Conservation (phyloP, 176 grass and related monocot genomes). For the Triticum monococcum region DNA sequence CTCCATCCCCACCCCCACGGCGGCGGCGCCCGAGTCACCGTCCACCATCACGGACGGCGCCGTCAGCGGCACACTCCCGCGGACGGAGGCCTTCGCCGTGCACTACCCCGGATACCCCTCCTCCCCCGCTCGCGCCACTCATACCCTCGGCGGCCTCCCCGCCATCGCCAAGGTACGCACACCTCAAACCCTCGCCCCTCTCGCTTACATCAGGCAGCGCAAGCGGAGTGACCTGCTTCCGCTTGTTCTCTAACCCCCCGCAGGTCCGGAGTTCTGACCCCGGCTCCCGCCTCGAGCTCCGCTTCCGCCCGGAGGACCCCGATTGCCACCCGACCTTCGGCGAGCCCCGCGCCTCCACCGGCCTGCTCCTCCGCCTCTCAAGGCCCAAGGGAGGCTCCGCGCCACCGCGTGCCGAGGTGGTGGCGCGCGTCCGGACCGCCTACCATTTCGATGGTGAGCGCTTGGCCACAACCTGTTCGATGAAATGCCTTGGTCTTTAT, state of each 20-base stretch:
- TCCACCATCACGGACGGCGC: slow-evolving; percentile 54
- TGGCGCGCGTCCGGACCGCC: slow-evolving; percentile 58
- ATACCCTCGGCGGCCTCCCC: slow-evolving; percentile 63
- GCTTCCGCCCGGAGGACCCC: slow-evolving; percentile 82
- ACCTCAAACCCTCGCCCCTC: neutral
- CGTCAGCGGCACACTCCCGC: slow-evolving; percentile 55
- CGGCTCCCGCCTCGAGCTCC: slow-evolving; percentile 52
- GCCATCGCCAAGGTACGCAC: slow-evolving; percentile 55
- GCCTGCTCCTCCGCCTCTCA: slow-evolving; percentile 64
- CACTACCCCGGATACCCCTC: slow-evolving; percentile 86
- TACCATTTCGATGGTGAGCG: slow-evolving; percentile 64
- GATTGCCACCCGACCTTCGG: slow-evolving; percentile 75
- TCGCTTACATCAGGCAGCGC: neutral
- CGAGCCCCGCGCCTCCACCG: slow-evolving; percentile 32
- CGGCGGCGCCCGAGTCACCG: neutral
- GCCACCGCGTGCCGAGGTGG: slow-evolving; percentile 45
- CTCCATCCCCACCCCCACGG: neutral
- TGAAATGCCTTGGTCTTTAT: slow-evolving; percentile 18
- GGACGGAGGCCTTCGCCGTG: slow-evolving; percentile 54
- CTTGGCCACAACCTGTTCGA: neutral
- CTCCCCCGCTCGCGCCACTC: slow-evolving; percentile 45
- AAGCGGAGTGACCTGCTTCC: neutral
- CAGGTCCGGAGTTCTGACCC: slow-evolving; percentile 3
- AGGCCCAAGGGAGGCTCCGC: slow-evolving; percentile 17
- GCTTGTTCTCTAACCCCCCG: neutral